phyloP scores from a whole-genome alignment of 1,139 yeast species.

The Yamadazyma siamensis region DNA sequence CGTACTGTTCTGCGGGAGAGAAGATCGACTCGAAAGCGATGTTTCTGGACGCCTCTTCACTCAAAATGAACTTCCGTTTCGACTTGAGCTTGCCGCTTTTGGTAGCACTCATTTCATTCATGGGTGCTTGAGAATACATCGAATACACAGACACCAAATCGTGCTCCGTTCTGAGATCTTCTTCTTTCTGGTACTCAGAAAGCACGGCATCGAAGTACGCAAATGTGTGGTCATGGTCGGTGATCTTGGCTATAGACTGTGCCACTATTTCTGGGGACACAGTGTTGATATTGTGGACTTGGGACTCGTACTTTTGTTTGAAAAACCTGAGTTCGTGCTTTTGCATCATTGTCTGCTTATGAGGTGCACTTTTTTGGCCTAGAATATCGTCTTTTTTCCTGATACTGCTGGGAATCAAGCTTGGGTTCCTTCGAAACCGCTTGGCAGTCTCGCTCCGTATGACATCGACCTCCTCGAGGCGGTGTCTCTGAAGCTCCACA shows the following conservation, averaged over 20 bases:
- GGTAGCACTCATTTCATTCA: conserved; percentile 13
- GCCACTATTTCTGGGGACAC: conserved; percentile 6
- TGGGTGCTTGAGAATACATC: conserved; percentile 31
- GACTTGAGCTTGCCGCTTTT: conserved; percentile 24
- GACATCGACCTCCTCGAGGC: conserved; percentile 36
- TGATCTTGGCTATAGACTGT: conserved; percentile 20
- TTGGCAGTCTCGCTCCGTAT: conserved; percentile 30
- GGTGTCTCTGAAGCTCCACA: conserved; percentile 34
- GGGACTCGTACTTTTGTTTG: conserved; percentile 39
- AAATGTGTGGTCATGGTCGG: conserved; percentile 29
- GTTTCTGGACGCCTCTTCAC: conserved; percentile 45
- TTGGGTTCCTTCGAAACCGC: conserved; percentile 31
- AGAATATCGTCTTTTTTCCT: conserved; percentile 13
- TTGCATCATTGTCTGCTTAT: conserved; percentile 48
- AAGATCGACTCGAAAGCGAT: conserved; percentile 50
- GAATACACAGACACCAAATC: conserved; percentile 32
- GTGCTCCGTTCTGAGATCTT: conserved; percentile 13
- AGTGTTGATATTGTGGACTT: conserved; percentile 1
- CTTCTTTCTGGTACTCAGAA: conserved; percentile 27
- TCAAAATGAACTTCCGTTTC: conserved; percentile 36
- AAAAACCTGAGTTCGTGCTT: conserved; percentile 67
- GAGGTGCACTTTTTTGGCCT: conserved; percentile 27
- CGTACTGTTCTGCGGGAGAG: conserved; percentile 59
- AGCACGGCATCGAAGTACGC: conserved; percentile 43
- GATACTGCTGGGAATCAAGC: conserved; percentile 8